Evolutionary conservation across 2,329 filamentous ascomycete species (phyloP).

Genomic region (Phaeophleospora eucalypticola): DNA sequence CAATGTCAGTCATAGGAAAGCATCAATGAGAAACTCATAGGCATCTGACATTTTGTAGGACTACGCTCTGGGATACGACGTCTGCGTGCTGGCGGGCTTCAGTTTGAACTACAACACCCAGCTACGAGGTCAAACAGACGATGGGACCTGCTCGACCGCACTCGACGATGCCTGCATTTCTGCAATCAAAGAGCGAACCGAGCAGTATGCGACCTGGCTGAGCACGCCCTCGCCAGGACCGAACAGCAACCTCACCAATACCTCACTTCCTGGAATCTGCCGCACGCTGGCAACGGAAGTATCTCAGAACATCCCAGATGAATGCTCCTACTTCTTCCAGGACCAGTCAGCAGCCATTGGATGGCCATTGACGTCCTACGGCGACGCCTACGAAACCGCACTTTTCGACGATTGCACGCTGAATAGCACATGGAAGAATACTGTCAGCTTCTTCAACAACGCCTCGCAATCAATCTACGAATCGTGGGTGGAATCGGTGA

Average conservation of each 20-base stretch:
- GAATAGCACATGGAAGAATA: slow-evolving; percentile 7
- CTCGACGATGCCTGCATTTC: slow-evolving; percentile 7
- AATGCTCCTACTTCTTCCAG: slow-evolving; percentile 13
- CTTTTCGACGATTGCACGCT: slow-evolving; percentile 3
- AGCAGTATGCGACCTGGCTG: slow-evolving; percentile 10
- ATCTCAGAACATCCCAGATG: slow-evolving; percentile 4
- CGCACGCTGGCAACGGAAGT: slow-evolving; percentile 3
- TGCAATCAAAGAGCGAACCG: slow-evolving; percentile 2
- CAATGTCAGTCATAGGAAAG: not conserved
- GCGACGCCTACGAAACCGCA: slow-evolving; percentile 6
- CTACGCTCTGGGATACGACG: slow-evolving; percentile 11
- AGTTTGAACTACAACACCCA: slow-evolving; percentile 12
- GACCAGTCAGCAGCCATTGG: slow-evolving; percentile 1
- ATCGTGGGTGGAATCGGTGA: slow-evolving; percentile 6
- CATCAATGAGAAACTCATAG: too few relatives aligned
- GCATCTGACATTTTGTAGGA: too few relatives aligned
- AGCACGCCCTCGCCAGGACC: slow-evolving; percentile 6
- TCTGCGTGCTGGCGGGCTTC: slow-evolving; percentile 10
- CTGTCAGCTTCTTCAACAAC: slow-evolving; percentile 5
- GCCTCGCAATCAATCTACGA: slow-evolving; percentile 4
- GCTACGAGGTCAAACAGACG: slow-evolving; percentile 9
- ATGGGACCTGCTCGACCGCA: slow-evolving; percentile 10
- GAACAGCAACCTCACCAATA: slow-evolving; percentile 10
- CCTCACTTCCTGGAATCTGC: slow-evolving; percentile 8
- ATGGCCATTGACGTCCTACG: slow-evolving; percentile 6